Evolutionary conservation across 2,329 filamentous ascomycete species (phyloP).

Genomic region (Westerdykella aurantiaca): DNA sequence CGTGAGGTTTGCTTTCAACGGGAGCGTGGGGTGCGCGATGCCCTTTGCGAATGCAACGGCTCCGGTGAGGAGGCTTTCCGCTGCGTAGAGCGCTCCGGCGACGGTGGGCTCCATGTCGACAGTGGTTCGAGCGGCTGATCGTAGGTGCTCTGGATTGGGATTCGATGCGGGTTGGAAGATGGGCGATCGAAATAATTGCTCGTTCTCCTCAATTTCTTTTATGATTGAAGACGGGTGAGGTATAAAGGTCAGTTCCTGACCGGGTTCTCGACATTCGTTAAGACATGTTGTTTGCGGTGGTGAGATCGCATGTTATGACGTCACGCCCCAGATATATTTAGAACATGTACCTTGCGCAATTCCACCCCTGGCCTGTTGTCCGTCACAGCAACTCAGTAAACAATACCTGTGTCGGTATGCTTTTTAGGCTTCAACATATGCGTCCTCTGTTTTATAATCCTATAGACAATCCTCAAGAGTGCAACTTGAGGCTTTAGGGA

Average conservation of each 20-base stretch:
- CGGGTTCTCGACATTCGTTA: no score
- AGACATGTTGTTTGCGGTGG: no score
- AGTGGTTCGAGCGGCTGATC: neutral
- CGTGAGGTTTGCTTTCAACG: conserved; percentile 47
- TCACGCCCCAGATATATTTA: no score
- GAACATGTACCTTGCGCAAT: no score
- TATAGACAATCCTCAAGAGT: no score
- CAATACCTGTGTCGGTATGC: no score
- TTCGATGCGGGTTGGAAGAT: neutral
- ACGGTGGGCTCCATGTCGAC: conserved; percentile 33
- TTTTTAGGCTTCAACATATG: no score
- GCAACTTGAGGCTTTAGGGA: no score
- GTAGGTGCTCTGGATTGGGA: neutral
- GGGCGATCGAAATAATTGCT: neutral
- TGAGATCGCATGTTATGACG: no score
- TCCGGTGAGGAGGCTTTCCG: conserved; percentile 32
- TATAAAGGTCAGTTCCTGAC: neutral
- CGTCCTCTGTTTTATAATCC: no score
- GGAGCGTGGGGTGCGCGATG: conserved; percentile 45
- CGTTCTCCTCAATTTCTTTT: neutral
- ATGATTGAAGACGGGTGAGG: neutral
- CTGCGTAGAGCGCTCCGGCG: conserved; percentile 35
- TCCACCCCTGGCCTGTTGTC: no score
- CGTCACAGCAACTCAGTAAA: no score
- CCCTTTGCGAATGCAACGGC: conserved; percentile 46